Evolutionary conservation across 257 asterid species (phyloP), one percentile per base, ranked within the genome.

Genomic region (Plantago elongata): DNA sequence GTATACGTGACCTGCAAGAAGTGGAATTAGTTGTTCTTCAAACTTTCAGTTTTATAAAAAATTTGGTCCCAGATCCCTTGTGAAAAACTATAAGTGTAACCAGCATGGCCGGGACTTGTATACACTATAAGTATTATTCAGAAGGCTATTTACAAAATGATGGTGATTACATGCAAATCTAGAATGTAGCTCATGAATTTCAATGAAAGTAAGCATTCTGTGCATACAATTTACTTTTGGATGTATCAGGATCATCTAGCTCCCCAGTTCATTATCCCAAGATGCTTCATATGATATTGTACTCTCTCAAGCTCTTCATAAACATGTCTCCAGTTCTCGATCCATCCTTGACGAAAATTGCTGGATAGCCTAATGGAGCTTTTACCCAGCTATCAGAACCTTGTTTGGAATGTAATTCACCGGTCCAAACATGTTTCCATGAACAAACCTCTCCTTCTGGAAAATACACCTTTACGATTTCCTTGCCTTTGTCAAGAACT

Each of bases 371-470:
- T 0, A 85, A 68, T 13, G 86, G 88, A 51, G 98, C 90, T 68
- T 83, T 84, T 30, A 88, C 81, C 82, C 71, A 67, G 57, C 63
- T 77, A 58, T 84, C 94, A 7, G 46, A 76, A 56, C 90, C 95
- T 77, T 62, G 80, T 68, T 67, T 51, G 13, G 78, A 64, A 60
- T 84, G 71, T 46, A 84, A 30, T 52, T 84, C 72, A 56, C 94
- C 94, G 14, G 98, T 82, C 98, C 96, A 90, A 30, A 85, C 81
- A 69, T 90, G 97, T 76, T 81, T 81, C 97, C 98, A 92, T 17
- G 73, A 38, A 61, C 81, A 62, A 51, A 51, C 51, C 77, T 88
- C 90, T 60, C 95, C 95, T 54, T 49, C 13, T 48, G 95, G 98
- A 72, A 92, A 88, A 69, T 92, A 86, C 10, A 81, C 93, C 82